Base-by-base conservation (phyloP, 495 filamentous ascomycete species). In the Hypoxylon intermedium region DNA sequence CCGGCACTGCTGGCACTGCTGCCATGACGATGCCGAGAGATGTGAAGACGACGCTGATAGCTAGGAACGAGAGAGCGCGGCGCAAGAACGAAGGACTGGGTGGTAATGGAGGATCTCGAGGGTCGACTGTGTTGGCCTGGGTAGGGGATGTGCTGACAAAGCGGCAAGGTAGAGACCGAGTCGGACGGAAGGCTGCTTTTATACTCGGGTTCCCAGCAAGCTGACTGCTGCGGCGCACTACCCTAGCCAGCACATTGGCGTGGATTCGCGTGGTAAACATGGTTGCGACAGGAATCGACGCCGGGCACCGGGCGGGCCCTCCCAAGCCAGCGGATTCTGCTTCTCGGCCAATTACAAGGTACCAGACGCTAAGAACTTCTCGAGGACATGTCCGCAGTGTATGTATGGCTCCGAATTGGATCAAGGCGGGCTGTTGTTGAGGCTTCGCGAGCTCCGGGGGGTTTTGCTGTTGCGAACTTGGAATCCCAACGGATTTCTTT, bases 21-120 rank as follows among this genome's bases (percentile, higher is more conserved):
- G 77, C 75, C 79, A 87, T 84, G 57, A 71, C 64, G 75, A 86
- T 79, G 38, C 84, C 84, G 24, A 78, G 46, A 5, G 76, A 61
- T 12, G 77, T 75, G 71, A 82, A 82, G 51, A 80, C 42, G 43
- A 81, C 9, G 18, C 74, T 74, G 42, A 79, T 50, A 13, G 67
- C 62, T 60, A 77, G 20, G 38, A 67, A 24, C n/a, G 54, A 57
- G 46, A 47, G 52, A 31, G 42, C 62, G 16, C 68, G 68, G 20
- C 60, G 66, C 2, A 69, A 26, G 24, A 67, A 53, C 2, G 66
- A 69, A 24, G 61, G 58, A 9, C 2, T 13, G 23, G 51, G 20
- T 6, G 59, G 21, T 13, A 43, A 28, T 2, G 45, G 21, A 6
- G 51, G 19, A 16, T 36, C 56, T 52, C 40, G 20, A 6, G 26